These are phyloP conservation scores for Lentinula guzmanii DNA, from an alignment of 768 basidiomycete species.

Conservation along the genomic window DNA sequence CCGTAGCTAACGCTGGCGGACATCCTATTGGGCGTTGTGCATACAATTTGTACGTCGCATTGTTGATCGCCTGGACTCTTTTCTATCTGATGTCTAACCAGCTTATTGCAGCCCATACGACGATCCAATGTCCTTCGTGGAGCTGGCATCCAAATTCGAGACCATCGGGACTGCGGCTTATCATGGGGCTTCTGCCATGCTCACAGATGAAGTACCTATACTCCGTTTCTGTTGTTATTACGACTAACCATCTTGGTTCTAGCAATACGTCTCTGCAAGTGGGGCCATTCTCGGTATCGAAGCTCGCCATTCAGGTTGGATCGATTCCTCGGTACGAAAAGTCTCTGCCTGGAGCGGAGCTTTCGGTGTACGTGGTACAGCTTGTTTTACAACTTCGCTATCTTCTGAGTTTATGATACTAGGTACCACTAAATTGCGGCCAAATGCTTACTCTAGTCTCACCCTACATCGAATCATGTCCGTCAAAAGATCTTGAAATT, in stretches of 20 bases:
- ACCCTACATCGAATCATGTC: conserved; percentile 48
- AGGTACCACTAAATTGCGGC: conserved; percentile 35
- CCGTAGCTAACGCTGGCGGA: conserved; percentile 30
- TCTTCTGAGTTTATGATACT: neutral
- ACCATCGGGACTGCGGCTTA: conserved; percentile 43
- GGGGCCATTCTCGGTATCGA: conserved; percentile 49
- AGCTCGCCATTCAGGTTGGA: conserved; percentile 60
- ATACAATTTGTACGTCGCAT: conserved; percentile 48
- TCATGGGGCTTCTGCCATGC: conserved; percentile 36
- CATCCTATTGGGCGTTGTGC: conserved; percentile 44
- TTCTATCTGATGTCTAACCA: neutral
- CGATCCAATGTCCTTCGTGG: conserved; percentile 41
- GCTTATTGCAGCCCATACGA: conserved; percentile 31
- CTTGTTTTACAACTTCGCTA: conserved; percentile 4
- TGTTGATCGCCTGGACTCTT: neutral
- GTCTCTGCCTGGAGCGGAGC: conserved; percentile 51
- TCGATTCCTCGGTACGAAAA: conserved; percentile 42
- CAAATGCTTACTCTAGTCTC: conserved; percentile 34
- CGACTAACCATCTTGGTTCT: neutral
- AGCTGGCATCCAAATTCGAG: conserved; percentile 46
- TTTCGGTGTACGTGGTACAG: conserved; percentile 39
- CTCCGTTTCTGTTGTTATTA: conserved; percentile 15
- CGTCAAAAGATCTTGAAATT: conserved; percentile 15
- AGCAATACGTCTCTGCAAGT: conserved; percentile 33
- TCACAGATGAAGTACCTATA: conserved; percentile 33